Percentiles rank a stretch among this genome's conserved stretches.
These are phyloP conservation scores for Dendrocalamus sinicus DNA, from an alignment of 176 grass and related monocot species.

Conservation along the genomic window DNA sequence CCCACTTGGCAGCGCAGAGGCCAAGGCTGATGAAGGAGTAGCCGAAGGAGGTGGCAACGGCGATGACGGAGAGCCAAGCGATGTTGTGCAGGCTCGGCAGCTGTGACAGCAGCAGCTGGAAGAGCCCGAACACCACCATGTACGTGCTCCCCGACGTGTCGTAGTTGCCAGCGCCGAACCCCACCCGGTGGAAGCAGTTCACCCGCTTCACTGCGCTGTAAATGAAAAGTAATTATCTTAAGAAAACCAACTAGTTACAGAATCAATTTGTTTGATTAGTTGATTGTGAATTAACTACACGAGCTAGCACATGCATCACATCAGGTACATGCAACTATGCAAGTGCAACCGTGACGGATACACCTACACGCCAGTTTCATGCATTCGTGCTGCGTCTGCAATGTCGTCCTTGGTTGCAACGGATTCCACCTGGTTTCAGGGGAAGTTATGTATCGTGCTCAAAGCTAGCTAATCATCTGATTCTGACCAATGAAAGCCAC, in stretches of 20 bases:
- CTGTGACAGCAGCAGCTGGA: constrained; percentile 83
- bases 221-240: not conserved
- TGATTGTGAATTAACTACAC: not conserved
- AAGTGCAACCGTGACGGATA: not conserved
- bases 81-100: constrained; percentile 91
- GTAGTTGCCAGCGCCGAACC: constrained; percentile 50
- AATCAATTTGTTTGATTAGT: not conserved
- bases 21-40: constrained; percentile 97
- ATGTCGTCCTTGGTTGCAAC: not conserved
- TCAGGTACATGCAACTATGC: constrained; percentile 11
- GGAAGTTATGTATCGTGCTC: not conserved
- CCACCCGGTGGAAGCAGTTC: constrained; percentile 81
- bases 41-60: constrained; percentile 83
- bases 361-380: not conserved
- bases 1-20: constrained; percentile 81
- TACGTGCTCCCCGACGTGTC: constrained; percentile 68
- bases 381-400: not conserved
- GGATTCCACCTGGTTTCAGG: constrained; percentile 26
- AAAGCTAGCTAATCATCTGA: not conserved
- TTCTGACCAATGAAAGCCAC: not conserved
- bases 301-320: constrained; percentile 1
- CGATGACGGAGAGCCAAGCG: constrained; percentile 86
- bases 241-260: not conserved
- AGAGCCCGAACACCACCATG: constrained; percentile 86
- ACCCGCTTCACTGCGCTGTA: constrained; percentile 78